Evolutionary conservation across 148 eudicot species (phyloP), one percentile per base, ranked within the genome.

Genomic region (Chenopodium quinoa): DNA sequence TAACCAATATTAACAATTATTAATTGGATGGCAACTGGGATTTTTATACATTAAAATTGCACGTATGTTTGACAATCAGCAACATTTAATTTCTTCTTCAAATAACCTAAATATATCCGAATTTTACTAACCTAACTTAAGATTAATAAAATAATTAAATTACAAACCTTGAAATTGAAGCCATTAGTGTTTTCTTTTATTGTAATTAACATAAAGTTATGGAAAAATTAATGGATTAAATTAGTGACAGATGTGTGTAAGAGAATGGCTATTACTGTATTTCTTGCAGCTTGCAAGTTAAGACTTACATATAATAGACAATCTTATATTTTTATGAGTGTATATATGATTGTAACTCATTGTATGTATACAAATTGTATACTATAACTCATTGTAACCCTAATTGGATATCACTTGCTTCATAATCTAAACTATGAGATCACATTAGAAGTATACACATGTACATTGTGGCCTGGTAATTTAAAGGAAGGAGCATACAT

Each of bases 51-150:
- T 78, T 44, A 40, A 40, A 5, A 8, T 37, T 34, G 69, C 52
- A 22, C 22, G 62, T 60, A 78, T 78, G 80, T 40, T 78, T 78
- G 80, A 67, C 72, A 63, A 44, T 60, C 32, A 14, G 56, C 17
- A 4, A 56, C 56, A 64, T n/a, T 27, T 2, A 77, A n/a, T 25
- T 64, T 77, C 17, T 75, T 52, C 64, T 4, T 62, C 62, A 2
- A 56, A 56, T 0, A 56, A 56, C 62, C 62, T 17, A 76, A 12
- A 29, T 19, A 34, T n/a, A 2, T 75, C 46, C 25, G 9, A 60
- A 31, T 76, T 17, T 20, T 16, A 76, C 27, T 58, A 46, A 12
- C 40, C 9, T 54, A 29, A 19, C 40, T 75, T 56, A 29, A 25
- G 5, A 40, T 40, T 40, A 40, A 58, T 56, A 56, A 17, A 4